Conservation (phyloP, 306 rosid species). For the Citrullus colocynthis region DNA sequence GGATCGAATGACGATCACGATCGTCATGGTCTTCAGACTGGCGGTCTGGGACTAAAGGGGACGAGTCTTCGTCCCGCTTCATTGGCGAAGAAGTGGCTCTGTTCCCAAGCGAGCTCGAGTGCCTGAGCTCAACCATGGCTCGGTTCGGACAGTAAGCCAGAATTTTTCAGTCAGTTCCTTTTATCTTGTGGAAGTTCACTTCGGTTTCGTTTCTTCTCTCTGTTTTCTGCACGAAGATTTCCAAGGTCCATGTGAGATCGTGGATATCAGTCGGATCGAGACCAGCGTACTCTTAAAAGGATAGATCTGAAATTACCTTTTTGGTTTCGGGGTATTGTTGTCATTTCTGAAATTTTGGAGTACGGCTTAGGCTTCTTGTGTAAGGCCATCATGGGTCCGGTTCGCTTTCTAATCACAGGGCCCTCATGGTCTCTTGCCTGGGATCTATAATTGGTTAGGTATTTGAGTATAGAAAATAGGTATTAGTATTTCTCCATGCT, state of each 20-base stretch:
- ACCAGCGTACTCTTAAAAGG: not conserved
- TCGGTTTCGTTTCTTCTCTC: not conserved
- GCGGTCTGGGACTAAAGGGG: slow-evolving; percentile 46
- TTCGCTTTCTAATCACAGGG: not conserved
- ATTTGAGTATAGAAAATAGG: too few species aligned
- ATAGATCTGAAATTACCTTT: not conserved
- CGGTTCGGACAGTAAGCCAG: slow-evolving; percentile 37
- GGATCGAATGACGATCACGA: slow-evolving; percentile 68
- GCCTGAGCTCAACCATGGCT: slow-evolving; percentile 91
- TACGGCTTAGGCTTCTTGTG: not conserved
- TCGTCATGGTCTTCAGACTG: slow-evolving; percentile 41
- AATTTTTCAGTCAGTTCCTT: not conserved
- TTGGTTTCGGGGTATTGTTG: not conserved
- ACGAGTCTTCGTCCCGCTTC: slow-evolving; percentile 69
- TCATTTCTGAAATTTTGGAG: not conserved
- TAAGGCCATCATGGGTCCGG: not conserved
- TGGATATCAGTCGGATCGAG: slow-evolving; percentile 12
- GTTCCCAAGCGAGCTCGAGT: slow-evolving; percentile 49
- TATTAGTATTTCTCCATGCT: too few species aligned
- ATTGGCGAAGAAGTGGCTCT: slow-evolving; percentile 75
- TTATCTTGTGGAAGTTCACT: not conserved
- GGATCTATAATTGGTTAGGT: not conserved
- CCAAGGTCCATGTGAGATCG: slow-evolving; percentile 11
- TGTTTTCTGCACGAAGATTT: not conserved
- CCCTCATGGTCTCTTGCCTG: not conserved